phyloP scores from a whole-genome alignment of 192 early-diverging fungal species.

The Linnemannia zychae region DNA sequence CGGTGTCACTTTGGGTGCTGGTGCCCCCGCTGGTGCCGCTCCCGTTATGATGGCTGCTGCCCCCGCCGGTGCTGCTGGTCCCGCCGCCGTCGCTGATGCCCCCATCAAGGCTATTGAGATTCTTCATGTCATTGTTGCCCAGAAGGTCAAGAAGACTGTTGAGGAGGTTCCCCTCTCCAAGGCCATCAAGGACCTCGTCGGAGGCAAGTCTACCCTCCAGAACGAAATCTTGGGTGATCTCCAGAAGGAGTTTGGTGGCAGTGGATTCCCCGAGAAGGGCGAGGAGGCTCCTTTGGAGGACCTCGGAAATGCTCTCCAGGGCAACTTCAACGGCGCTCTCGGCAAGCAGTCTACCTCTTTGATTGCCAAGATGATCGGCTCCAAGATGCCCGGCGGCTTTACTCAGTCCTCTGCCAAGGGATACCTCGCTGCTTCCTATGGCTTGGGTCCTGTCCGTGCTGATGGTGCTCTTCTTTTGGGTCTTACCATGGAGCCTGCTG shows the following conservation, averaged over 20 bases:
- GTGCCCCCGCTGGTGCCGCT: slow-evolving; percentile 61
- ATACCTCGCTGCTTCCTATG: slow-evolving; percentile 78
- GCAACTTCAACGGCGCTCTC: slow-evolving; percentile 74
- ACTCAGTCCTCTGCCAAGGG: slow-evolving; percentile 82
- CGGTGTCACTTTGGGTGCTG: slow-evolving; percentile 73
- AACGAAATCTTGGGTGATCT: slow-evolving; percentile 97
- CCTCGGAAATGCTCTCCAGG: slow-evolving; percentile 75
- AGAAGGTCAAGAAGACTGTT: slow-evolving; percentile 91
- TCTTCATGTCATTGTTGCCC: slow-evolving; percentile 86
- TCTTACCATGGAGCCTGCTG: slow-evolving; percentile 84
- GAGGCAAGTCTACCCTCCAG: slow-evolving; percentile 96
- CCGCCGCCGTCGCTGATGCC: slow-evolving; percentile 68
- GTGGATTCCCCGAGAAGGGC: slow-evolving; percentile 87
- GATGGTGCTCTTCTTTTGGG: slow-evolving; percentile 84
- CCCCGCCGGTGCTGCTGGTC: slow-evolving; percentile 39
- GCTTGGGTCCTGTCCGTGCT: slow-evolving; percentile 81
- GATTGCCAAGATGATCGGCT: slow-evolving; percentile 82
- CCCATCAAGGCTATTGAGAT: slow-evolving; percentile 89
- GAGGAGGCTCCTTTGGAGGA: slow-evolving; percentile 92
- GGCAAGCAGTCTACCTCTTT: slow-evolving; percentile 86
- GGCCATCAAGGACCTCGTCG: slow-evolving; percentile 94
- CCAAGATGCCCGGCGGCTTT: slow-evolving; percentile 96
- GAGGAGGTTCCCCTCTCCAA: slow-evolving; percentile 80
- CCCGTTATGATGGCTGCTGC: slow-evolving; percentile 40
- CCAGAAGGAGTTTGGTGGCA: slow-evolving; percentile 88